phyloP scores from a whole-genome alignment of 805 yeast genomes.

The Lachancea sp. region DNA sequence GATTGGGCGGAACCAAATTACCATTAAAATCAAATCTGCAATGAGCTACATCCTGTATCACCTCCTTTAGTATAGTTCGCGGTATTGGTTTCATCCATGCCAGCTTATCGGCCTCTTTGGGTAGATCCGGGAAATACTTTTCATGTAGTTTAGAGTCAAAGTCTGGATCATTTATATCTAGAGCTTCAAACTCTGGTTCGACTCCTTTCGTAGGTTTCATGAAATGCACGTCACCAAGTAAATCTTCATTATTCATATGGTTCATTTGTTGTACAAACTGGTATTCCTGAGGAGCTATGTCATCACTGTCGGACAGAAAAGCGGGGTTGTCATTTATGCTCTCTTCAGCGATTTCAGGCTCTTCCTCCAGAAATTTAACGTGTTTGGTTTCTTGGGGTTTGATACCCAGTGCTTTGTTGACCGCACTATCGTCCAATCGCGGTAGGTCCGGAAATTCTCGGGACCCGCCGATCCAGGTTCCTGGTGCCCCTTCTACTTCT shows the following conservation, averaged over 20 bases:
- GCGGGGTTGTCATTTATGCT: constrained; percentile 4
- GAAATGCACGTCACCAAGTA: constrained; percentile 53
- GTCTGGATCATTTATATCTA: constrained; percentile 70
- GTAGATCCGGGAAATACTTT: constrained; percentile 84
- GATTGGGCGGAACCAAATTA: constrained; percentile 54
- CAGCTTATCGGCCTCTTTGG: constrained; percentile 70
- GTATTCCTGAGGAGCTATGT: constrained; percentile 43
- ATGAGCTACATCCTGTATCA: constrained; percentile 49
- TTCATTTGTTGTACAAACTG: constrained; percentile 43
- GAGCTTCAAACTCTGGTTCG: constrained; percentile 25
- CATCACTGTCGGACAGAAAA: constrained; percentile 39
- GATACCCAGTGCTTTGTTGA: constrained; percentile 27
- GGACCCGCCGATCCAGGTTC: constrained; percentile 34
- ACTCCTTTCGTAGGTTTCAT: constrained; percentile 42
- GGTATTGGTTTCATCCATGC: constrained; percentile 86
- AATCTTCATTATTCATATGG: constrained; percentile 39
- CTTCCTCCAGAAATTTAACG: constrained; percentile 4
- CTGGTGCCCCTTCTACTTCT: constrained; percentile 33
- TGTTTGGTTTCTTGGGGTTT: constrained; percentile 1
- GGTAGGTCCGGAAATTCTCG: constrained; percentile 22
- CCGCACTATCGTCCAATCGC: constrained; percentile 24
- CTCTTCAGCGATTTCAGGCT: not conserved
- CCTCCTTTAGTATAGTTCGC: constrained; percentile 31
- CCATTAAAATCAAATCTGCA: constrained; percentile 88
- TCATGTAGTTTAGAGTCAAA: constrained; percentile 74